Evolutionary conservation across 2,329 filamentous ascomycete genomes (phyloP).

Genomic region (Aureobasidium melanogenum): DNA sequence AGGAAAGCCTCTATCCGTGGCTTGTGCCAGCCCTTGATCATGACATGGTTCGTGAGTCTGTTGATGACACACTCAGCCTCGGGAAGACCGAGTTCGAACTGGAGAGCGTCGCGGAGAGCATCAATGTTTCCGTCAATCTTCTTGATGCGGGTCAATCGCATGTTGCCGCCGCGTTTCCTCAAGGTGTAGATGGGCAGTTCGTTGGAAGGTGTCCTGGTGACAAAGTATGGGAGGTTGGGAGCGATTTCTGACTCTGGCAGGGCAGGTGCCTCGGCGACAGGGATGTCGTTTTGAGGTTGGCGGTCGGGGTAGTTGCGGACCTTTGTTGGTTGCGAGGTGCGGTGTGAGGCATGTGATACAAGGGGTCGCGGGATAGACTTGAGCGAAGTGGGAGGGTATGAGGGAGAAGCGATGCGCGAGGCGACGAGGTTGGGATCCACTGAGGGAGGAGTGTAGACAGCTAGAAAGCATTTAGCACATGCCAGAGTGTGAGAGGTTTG

Average conservation of each 20-base stretch:
- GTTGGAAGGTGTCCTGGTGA: slow-evolving; percentile 61
- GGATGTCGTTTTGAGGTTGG: slow-evolving; percentile 12
- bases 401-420: slow-evolving; percentile 24
- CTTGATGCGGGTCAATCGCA: slow-evolving; percentile 64
- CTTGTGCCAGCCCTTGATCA: slow-evolving; percentile 47
- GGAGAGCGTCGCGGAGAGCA: slow-evolving; percentile 56
- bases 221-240: slow-evolving; percentile 54
- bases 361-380: slow-evolving; percentile 28
- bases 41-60: slow-evolving; percentile 60
- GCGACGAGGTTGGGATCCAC: slow-evolving; percentile 26
- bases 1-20: slow-evolving; percentile 26
- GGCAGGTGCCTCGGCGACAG: slow-evolving; percentile 13
- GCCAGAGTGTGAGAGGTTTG: background rate
- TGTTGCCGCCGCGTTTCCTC: slow-evolving; percentile 65
- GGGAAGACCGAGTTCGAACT: slow-evolving; percentile 38
- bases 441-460: slow-evolving; percentile 11
- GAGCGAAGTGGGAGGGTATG: slow-evolving; percentile 24
- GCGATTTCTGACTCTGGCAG: slow-evolving; percentile 26
- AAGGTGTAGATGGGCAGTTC: slow-evolving; percentile 71
- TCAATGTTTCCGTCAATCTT: slow-evolving; percentile 67
- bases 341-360: slow-evolving; percentile 26
- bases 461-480: background rate
- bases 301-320: slow-evolving; percentile 26
- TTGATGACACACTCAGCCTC: slow-evolving; percentile 49
- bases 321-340: slow-evolving; percentile 25